Conservation (phyloP, 495 filamentous ascomycete species). For the Lepidopterella palustris region DNA sequence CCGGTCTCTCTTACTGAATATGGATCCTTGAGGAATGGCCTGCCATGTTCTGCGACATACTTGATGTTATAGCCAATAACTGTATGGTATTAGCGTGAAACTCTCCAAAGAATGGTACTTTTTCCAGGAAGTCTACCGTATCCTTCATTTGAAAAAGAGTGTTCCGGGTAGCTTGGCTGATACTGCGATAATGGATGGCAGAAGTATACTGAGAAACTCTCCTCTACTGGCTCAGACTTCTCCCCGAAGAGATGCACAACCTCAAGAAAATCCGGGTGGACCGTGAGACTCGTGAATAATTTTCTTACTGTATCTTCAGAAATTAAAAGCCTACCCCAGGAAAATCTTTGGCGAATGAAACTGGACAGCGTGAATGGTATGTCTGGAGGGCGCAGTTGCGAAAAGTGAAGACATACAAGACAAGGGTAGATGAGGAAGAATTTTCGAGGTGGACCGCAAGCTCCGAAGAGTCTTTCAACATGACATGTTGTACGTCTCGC, state of each 20-base stretch:
- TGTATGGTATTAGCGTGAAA: background rate
- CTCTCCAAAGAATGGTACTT: background rate
- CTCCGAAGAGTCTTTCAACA: background rate
- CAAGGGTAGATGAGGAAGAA: background rate
- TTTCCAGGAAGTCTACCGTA: background rate
- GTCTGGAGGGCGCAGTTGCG: background rate
- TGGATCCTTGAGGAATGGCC: background rate
- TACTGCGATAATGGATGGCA: background rate
- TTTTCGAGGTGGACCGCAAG: background rate
- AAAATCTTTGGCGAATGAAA: background rate
- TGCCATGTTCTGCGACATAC: background rate
- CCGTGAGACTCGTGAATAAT: background rate
- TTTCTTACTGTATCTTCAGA: background rate
- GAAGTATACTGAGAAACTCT: background rate
- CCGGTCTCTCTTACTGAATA: background rate
- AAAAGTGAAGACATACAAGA: background rate
- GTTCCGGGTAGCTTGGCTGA: background rate
- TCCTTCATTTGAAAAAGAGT: background rate
- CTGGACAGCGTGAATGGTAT: background rate
- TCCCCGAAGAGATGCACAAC: background rate
- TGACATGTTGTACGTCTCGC: background rate
- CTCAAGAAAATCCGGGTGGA: background rate
- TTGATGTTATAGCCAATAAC: background rate
- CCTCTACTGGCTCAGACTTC: background rate
- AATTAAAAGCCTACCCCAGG: background rate